Conservation (phyloP, 2,329 filamentous ascomycete genomes). For the Lecanicillium sp. region DNA sequence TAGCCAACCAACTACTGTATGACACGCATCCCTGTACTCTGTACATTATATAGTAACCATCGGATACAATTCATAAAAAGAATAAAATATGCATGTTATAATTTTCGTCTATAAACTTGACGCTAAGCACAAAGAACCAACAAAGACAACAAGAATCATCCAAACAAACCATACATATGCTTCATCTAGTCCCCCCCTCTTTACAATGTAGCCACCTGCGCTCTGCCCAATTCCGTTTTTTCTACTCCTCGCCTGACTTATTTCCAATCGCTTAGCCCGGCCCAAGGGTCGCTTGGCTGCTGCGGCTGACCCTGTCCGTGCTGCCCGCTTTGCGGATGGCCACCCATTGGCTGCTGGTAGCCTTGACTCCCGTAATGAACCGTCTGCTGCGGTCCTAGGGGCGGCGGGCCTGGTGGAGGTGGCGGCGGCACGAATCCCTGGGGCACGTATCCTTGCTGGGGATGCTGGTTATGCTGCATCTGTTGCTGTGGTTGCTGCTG, state of each 20-base stretch:
- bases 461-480: constrained; percentile 31
- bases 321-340: constrained; percentile 19
- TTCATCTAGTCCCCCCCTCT: not conserved
- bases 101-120: not conserved
- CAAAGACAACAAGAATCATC: not conserved
- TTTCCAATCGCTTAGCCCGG: constrained; percentile 44
- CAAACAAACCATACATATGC: not conserved
- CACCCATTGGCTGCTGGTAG: constrained; percentile 19
- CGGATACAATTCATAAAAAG: not conserved
- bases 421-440: constrained; percentile 46
- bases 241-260: constrained; percentile 17
- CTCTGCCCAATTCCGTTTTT: no score
- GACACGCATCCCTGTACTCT: no score
- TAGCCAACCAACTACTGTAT: no score
- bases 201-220: no score
- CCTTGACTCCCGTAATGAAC: constrained; percentile 41
- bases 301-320: constrained; percentile 28
- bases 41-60: no score
- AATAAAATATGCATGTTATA: not conserved
- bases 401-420: constrained; percentile 54
- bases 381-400: constrained; percentile 54
- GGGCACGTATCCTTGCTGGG: constrained; percentile 16
- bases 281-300: constrained; percentile 40
- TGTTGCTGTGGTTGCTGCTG: constrained; percentile 30
- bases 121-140: not conserved